Percentiles rank a stretch among this genome's conserved stretches.
Evolutionary conservation across 2,329 filamentous ascomycete genomes (phyloP).

Genomic region (Pseudogymnoascus sp.): DNA sequence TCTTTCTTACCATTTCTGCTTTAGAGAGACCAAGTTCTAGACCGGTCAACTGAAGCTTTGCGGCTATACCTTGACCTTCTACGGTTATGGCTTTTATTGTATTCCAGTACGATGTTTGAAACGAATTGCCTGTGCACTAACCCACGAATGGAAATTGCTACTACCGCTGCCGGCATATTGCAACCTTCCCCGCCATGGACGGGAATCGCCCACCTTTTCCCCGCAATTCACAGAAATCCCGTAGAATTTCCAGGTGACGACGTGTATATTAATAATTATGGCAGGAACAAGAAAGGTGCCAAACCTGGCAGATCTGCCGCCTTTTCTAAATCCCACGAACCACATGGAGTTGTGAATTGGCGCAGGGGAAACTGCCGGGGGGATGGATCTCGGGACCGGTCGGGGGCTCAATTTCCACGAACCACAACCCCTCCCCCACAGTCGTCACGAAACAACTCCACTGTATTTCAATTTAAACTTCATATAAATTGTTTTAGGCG

Average conservation of each 20-base stretch:
- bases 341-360: neutral
- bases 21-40: neutral
- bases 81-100: neutral
- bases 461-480: slow-evolving; percentile 1
- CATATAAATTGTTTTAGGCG: slow-evolving; percentile 2
- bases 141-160: neutral
- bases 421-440: neutral
- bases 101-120: neutral
- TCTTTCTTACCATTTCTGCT: neutral
- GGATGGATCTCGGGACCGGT: neutral
- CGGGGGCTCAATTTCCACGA: slow-evolving; percentile 1
- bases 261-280: neutral
- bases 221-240: neutral
- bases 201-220: neutral
- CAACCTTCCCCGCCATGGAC: neutral
- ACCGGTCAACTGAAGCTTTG: neutral
- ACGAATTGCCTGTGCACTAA: neutral
- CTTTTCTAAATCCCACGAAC: neutral
- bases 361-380: neutral
- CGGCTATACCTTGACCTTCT: neutral
- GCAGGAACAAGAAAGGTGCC: neutral
- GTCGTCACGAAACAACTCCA: neutral
- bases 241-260: neutral
- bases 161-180: neutral
- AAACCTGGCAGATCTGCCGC: neutral